Evolutionary conservation across 495 filamentous ascomycete species (phyloP).

Genomic region (Aspergillus haitiensis): DNA sequence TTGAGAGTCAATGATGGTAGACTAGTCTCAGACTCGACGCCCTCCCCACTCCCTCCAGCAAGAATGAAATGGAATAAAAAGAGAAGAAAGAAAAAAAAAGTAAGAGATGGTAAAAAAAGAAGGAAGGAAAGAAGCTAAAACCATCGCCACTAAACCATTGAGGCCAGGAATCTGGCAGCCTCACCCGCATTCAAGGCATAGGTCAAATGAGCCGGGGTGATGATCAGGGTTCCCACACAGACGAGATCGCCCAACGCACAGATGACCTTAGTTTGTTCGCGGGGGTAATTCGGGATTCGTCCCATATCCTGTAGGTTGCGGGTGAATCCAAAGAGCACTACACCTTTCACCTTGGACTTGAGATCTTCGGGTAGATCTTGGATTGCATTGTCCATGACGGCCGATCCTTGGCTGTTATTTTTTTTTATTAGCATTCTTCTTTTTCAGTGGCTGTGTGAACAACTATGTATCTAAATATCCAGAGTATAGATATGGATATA

Average conservation of each 20-base stretch:
- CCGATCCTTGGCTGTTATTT: slow-evolving; percentile 53
- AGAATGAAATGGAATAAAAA: no score
- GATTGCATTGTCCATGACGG: slow-evolving; percentile 51
- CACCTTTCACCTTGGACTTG: slow-evolving; percentile 48
- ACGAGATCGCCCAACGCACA: slow-evolving; percentile 54
- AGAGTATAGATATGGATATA: no score
- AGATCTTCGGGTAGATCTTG: slow-evolving; percentile 37
- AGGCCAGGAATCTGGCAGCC: slow-evolving; percentile 25
- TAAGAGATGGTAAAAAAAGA: background rate
- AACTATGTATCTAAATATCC: no score
- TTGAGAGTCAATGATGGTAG: no score
- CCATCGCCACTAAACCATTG: slow-evolving; percentile 2
- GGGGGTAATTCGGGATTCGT: slow-evolving; percentile 47
- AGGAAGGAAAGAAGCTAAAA: background rate
- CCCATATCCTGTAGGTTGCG: slow-evolving; percentile 52
- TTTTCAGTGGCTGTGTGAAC: background rate
- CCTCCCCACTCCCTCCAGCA: background rate
- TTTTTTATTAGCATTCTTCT: background rate
- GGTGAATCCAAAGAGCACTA: slow-evolving; percentile 57
- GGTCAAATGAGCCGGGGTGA: slow-evolving; percentile 47
- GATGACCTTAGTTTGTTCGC: slow-evolving; percentile 45
- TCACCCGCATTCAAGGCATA: slow-evolving; percentile 34
- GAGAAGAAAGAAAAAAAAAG: background rate
- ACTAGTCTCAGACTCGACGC: no score
- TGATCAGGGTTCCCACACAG: slow-evolving; percentile 51